A percentile compares a stretch with the other conserved stretches of the same genome.
These are phyloP conservation scores for Steccherinum ochraceum DNA, from an alignment of 768 basidiomycete genomes.

Conservation along the genomic window DNA sequence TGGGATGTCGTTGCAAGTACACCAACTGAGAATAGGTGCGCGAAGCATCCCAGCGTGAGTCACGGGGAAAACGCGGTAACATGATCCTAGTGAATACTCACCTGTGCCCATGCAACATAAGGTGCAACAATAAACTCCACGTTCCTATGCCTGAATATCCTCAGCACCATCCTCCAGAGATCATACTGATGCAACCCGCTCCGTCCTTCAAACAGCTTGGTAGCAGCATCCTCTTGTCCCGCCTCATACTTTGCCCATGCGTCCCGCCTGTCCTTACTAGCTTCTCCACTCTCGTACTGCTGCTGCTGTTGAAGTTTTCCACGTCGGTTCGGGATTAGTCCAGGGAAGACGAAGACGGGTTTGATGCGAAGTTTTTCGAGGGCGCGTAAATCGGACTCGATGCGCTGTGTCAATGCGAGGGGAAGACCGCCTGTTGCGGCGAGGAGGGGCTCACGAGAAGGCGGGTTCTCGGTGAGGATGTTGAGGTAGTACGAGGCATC, in stretches of 20 bases:
- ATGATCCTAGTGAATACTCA: slow-evolving; percentile 32
- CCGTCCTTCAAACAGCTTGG: slow-evolving; percentile 74
- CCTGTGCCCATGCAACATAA: slow-evolving; percentile 94
- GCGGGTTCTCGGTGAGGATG: slow-evolving; percentile 65
- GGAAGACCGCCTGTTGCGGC: slow-evolving; percentile 95
- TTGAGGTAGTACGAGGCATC: slow-evolving; percentile 91
- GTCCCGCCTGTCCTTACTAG: slow-evolving; percentile 68
- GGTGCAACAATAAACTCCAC: slow-evolving; percentile 97
- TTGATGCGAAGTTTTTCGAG: slow-evolving; percentile 93
- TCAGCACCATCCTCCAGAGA: slow-evolving; percentile 87
- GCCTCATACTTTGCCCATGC: slow-evolving; percentile 95
- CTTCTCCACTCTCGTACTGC: slow-evolving; percentile 46
- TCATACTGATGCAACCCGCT: slow-evolving; percentile 76
- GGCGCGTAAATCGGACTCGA: slow-evolving; percentile 85
- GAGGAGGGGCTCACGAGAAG: slow-evolving; percentile 83
- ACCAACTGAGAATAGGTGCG: slow-evolving; percentile 55
- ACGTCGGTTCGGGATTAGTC: slow-evolving; percentile 72
- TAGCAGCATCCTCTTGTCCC: slow-evolving; percentile 85
- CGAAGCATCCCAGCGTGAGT: slow-evolving; percentile 1
- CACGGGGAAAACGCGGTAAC: slow-evolving; percentile 1
- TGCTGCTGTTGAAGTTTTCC: slow-evolving; percentile 58
- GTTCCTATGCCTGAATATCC: slow-evolving; percentile 89
- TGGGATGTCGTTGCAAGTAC: slow-evolving; percentile 89
- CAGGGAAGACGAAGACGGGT: slow-evolving; percentile 97
- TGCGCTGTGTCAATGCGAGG: slow-evolving; percentile 76